Evolutionary conservation across 1,284 basidiomycete species (phyloP).

Genomic region (Paramarasmius palmivorus): DNA sequence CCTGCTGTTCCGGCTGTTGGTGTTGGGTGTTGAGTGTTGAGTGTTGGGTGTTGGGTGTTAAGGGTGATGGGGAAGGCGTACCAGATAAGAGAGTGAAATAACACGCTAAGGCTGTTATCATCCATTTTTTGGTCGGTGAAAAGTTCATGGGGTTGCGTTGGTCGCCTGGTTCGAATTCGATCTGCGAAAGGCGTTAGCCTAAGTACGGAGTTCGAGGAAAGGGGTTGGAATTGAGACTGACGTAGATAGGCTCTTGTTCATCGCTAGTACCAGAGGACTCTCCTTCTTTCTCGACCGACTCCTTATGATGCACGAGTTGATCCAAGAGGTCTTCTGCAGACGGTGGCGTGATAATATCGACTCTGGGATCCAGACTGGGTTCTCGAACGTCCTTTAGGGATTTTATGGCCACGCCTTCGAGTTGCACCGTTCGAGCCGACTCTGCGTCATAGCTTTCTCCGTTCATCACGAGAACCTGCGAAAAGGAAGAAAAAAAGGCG

Average conservation of each 20-base stretch:
- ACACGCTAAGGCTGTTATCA: conserved; percentile 59
- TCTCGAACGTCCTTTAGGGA: conserved; percentile 6
- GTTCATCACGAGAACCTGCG: neutral
- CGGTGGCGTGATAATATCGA: neutral
- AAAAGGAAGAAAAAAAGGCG: no score
- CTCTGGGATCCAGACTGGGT: conserved; percentile 9
- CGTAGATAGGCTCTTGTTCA: conserved; percentile 7
- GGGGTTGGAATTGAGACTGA: neutral
- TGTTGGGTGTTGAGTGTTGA: neutral
- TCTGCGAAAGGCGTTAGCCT: conserved; percentile 31
- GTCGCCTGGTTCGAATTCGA: conserved; percentile 58
- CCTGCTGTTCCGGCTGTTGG: conserved; percentile 49
- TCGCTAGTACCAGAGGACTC: neutral
- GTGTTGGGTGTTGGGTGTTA: no score
- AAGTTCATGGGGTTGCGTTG: conserved; percentile 59
- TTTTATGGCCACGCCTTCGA: conserved; percentile 3
- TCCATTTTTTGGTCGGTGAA: conserved; percentile 50
- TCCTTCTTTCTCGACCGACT: neutral
- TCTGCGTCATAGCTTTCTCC: neutral
- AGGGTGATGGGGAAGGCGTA: conserved; percentile 22
- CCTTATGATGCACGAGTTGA: neutral
- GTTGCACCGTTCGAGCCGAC: no score
- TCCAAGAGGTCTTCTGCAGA: neutral
- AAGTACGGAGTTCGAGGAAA: neutral
- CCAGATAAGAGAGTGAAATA: conserved; percentile 58